phyloP scores from a whole-genome alignment of 768 basidiomycete species.

The Boletus fagicola region DNA sequence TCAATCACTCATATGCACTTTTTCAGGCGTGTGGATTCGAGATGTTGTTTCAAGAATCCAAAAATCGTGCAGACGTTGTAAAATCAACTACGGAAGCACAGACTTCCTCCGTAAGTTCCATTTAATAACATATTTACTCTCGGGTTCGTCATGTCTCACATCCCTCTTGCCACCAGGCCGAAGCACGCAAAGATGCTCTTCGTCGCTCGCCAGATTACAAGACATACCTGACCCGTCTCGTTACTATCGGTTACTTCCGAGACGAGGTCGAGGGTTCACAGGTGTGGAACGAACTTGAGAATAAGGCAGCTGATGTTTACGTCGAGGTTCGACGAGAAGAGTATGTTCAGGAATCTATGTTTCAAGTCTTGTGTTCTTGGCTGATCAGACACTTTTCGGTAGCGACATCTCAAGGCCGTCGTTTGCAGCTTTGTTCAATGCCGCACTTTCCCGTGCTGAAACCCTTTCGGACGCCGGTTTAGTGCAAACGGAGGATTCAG shows the following conservation, averaged over 20 bases:
- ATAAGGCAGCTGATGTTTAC: slow-evolving; percentile 66
- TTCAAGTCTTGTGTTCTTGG: not conserved
- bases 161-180: slow-evolving; percentile 39
- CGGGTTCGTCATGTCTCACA: not conserved
- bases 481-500: slow-evolving; percentile 58
- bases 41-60: slow-evolving; percentile 89
- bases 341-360: slow-evolving; percentile 43
- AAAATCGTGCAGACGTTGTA: slow-evolving; percentile 47
- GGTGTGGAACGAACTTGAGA: slow-evolving; percentile 72
- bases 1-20: not conserved
- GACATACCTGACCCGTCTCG: slow-evolving; percentile 67
- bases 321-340: slow-evolving; percentile 58
- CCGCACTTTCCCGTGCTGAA: slow-evolving; percentile 50
- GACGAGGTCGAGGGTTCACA: slow-evolving; percentile 74
- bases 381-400: slow-evolving; percentile 7
- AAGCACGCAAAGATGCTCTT: slow-evolving; percentile 68
- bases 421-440: slow-evolving; percentile 72
- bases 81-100: slow-evolving; percentile 37
- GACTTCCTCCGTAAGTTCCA: slow-evolving; percentile 47
- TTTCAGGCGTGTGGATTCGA: slow-evolving; percentile 90
- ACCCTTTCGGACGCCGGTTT: slow-evolving; percentile 16
- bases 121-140: not conserved
- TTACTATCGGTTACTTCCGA: slow-evolving; percentile 70
- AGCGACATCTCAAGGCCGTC: slow-evolving; percentile 66
- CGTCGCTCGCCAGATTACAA: slow-evolving; percentile 63